Evolutionary conservation across 371 early-diverging fungal species (phyloP), one percentile per base, ranked within the genome.

Genomic region (Massospora cicadina): DNA sequence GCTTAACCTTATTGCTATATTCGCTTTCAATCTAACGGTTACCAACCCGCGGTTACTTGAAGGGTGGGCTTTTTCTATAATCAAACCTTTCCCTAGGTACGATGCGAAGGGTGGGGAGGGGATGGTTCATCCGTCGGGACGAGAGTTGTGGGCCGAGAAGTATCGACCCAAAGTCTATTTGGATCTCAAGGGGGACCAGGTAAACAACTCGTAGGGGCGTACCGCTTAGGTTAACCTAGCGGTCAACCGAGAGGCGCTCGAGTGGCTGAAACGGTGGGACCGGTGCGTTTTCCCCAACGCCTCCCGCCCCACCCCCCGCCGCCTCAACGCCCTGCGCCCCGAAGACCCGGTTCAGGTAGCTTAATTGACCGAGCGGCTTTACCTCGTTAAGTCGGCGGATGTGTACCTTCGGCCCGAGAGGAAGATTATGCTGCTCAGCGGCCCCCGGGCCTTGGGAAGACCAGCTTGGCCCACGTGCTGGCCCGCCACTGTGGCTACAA

Each of bases 361-460:
- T 10, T n/a, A 53, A 58, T 10, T 68, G 43, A 67, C 68, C 31
- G 71, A 70, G 43, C 67, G 68, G 67, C 21, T 57, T 71, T 65
- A 65, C 69, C 1, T 60, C 69, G 29, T 68, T 64, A 5, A 65
- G 68, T n/a, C n/a, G n/a, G n/a, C n/a, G n/a, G n/a, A n/a, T n/a
- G n/a, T n/a, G n/a, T n/a, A n/a, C n/a, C n/a, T n/a, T n/a, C n/a
- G n/a, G 10, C 69, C 67, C 29, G 59, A 71, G 30, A 59, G 66
- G 21, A 79, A 86, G 78, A 86, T 98, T 24, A 72, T 96, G 28
- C 69, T 99, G n/a, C 67, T 99, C 25, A 80, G 91, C 2, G 99
- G 99, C 0, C 89, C 93, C 95, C 99, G 0, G 99, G 99, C 0
- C 78, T 95, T 60, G 99, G 99, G 64, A 99, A 99, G 72, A 99